phyloP scores from a whole-genome alignment of 2,329 filamentous ascomycete species.

The Metarhizium robertsii region DNA sequence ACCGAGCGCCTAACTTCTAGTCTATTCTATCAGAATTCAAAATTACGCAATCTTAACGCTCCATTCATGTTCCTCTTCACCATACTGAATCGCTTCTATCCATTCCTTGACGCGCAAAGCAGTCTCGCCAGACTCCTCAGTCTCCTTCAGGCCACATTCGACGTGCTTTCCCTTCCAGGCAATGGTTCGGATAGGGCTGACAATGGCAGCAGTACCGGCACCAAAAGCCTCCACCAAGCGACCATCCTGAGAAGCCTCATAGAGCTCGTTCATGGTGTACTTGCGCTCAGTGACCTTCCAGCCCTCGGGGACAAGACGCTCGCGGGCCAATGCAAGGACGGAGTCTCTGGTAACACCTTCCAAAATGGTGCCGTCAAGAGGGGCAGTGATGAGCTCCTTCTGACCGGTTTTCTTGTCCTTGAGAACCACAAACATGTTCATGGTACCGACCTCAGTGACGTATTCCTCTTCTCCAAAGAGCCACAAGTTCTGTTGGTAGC shows the following conservation, averaged over 20 bases:
- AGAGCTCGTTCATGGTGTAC: conserved; percentile 81
- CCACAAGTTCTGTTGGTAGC: conserved; percentile 98
- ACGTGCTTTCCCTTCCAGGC: conserved; percentile 78
- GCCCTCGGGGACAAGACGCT: conserved; percentile 73
- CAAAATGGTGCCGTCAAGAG: conserved; percentile 91
- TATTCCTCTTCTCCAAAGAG: conserved; percentile 92
- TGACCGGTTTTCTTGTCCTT: conserved; percentile 79
- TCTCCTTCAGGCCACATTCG: conserved; percentile 70
- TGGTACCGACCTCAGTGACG: conserved; percentile 94
- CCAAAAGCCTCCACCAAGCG: conserved; percentile 90
- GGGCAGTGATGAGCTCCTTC: conserved; percentile 90
- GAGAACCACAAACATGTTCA: conserved; percentile 93
- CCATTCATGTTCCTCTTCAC: conserved; percentile 87
- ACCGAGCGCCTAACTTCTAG: neutral
- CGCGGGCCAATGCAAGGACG: conserved; percentile 74
- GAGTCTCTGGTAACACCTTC: conserved; percentile 93
- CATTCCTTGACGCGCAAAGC: conserved; percentile 85
- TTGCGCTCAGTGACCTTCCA: conserved; percentile 87
- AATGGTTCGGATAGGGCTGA: conserved; percentile 82
- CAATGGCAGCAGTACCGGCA: conserved; percentile 86
- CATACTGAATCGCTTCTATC: conserved; percentile 95
- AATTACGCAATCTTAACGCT: conserved; percentile 46
- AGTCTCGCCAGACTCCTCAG: conserved; percentile 81
- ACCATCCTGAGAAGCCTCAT: conserved; percentile 73
- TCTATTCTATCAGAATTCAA: neutral